A percentile compares a stretch with the other conserved stretches of the same genome.
Conservation (phyloP, 805 yeast species). For the Hanseniaspora valbyensis region DNA sequence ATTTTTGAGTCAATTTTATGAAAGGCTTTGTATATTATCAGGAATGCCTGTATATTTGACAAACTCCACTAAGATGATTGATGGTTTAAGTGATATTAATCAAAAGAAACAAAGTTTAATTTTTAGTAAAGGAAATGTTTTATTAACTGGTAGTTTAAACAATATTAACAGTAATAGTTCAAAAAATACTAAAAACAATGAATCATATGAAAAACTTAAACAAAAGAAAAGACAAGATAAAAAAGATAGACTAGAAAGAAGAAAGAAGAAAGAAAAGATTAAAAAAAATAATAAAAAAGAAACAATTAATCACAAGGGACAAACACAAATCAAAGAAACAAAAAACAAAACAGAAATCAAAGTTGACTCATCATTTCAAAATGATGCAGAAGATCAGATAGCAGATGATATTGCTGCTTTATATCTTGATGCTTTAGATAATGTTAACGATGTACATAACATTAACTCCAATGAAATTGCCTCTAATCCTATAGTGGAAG, state of each 20-base stretch:
- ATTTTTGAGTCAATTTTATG: slow-evolving; percentile 26
- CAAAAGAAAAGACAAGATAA: background rate
- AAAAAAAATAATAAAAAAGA: background rate
- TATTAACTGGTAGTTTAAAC: background rate
- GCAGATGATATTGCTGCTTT: slow-evolving; percentile 11
- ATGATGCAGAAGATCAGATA: background rate
- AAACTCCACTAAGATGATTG: background rate
- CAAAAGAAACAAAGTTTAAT: slow-evolving; percentile 1
- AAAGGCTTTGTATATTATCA: slow-evolving; percentile 24
- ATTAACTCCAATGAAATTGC: background rate
- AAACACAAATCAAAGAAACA: background rate
- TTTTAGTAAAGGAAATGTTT: background rate
- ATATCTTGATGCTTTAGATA: slow-evolving; percentile 7
- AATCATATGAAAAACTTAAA: background rate
- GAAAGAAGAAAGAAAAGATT: background rate
- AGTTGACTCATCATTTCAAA: background rate
- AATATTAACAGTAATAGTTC: background rate
- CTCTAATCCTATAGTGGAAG: background rate
- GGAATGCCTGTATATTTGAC: slow-evolving; percentile 23
- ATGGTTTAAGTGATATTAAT: background rate
- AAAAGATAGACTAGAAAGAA: background rate
- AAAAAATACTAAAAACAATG: background rate
- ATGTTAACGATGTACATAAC: background rate
- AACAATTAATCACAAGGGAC: background rate
- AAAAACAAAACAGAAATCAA: background rate